A percentile compares a stretch with the other conserved stretches of the same genome.
These are phyloP conservation scores for Argentina anserina DNA, from an alignment of 306 rosid species.

Conservation along the genomic window DNA sequence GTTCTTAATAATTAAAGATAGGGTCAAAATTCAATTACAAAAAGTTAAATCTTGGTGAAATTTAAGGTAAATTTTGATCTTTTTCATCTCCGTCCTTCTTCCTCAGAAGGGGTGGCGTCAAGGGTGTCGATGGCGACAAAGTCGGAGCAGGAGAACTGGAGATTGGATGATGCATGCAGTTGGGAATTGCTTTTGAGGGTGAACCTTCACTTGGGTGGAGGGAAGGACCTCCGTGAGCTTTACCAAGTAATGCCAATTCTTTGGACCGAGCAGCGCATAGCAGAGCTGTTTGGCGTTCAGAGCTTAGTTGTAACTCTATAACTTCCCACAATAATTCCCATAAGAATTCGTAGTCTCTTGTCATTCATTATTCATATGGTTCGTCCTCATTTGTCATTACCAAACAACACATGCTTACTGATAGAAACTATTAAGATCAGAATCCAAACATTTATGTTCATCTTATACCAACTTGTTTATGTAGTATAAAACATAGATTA, in stretches of 20 bases:
- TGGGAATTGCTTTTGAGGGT: no score
- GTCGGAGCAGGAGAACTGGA: no score
- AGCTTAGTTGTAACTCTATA: not conserved
- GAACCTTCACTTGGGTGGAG: no score
- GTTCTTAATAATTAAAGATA: no score
- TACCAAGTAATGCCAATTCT: not conserved
- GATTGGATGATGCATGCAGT: no score
- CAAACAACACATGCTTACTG: not conserved
- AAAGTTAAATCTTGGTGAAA: no score
- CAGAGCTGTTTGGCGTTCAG: not conserved
- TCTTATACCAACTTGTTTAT: not conserved
- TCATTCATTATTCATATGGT: conserved; percentile 1
- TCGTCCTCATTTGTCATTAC: conserved; percentile 4
- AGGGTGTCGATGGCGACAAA: no score
- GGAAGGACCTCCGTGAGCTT: no score
- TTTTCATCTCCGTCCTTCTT: no score
- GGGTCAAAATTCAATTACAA: no score
- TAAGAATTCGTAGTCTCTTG: not conserved
- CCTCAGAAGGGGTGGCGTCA: no score
- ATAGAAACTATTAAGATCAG: not conserved
- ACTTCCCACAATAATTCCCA: not conserved
- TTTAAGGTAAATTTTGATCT: no score
- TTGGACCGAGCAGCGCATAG: not conserved
- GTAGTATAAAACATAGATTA: not conserved
- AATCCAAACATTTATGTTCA: not conserved